phyloP scores from a whole-genome alignment of 2,329 filamentous ascomycete genomes.

The Nemania bipapillata region DNA sequence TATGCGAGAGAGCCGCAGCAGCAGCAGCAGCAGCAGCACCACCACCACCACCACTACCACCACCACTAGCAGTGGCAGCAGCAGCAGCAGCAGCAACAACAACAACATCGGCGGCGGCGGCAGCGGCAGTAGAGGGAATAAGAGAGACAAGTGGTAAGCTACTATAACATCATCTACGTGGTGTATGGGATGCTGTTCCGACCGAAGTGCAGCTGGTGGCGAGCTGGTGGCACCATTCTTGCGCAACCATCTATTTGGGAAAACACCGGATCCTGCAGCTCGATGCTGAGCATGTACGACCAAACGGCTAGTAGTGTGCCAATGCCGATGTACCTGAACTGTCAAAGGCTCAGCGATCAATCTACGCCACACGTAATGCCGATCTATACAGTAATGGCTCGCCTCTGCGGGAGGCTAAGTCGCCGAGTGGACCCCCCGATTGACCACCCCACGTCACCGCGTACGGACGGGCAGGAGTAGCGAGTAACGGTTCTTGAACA shows the following conservation, averaged over 20 bases:
- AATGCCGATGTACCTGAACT: neutral
- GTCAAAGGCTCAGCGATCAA: neutral
- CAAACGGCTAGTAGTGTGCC: neutral
- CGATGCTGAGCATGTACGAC: neutral
- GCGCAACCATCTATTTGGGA: neutral
- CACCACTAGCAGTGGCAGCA: neutral
- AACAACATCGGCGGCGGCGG: too few relatives aligned
- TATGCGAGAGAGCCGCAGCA: neutral
- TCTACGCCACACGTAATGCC: conserved; percentile 10
- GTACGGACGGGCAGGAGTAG: conserved; percentile 1
- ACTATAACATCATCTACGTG: conserved; percentile 10
- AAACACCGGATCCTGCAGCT: conserved; percentile 11
- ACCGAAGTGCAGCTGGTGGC: conserved; percentile 3
- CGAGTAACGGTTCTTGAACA: conserved; percentile 1
- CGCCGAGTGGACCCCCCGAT: conserved; percentile 29
- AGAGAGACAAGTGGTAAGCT: neutral
- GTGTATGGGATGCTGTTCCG: conserved; percentile 7
- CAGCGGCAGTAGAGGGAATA: neutral
- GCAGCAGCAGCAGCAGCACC: neutral
- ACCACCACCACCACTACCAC: too few relatives aligned
- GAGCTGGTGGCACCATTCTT: conserved; percentile 10
- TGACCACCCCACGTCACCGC: conserved; percentile 7
- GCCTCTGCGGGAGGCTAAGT: conserved; percentile 16
- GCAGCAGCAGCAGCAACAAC: neutral
- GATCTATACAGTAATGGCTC: neutral